Conservation (phyloP, 2,329 filamentous ascomycete genomes). For the Fusarium haematococcum region DNA sequence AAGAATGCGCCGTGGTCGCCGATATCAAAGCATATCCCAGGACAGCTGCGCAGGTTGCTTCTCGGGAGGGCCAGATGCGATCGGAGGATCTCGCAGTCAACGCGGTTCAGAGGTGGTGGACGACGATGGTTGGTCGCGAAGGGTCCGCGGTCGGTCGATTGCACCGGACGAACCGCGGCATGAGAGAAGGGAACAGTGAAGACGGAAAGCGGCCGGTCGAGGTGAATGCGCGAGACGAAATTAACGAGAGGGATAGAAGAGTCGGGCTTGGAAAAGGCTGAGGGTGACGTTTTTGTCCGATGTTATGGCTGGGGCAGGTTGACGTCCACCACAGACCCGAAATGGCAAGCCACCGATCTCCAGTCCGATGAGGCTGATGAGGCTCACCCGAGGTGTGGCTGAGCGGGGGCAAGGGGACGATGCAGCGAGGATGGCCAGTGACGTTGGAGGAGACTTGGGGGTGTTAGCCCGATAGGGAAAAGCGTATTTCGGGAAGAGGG, state of each 20-base stretch:
- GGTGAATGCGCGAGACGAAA: not conserved
- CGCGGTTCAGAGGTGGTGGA: slow-evolving; percentile 40
- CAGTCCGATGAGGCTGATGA: slow-evolving; percentile 39
- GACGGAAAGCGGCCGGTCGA: not conserved
- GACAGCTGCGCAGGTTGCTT: slow-evolving; percentile 16
- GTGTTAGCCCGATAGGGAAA: slow-evolving; percentile 13
- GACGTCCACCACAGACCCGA: slow-evolving; percentile 14
- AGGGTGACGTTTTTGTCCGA: slow-evolving; percentile 19
- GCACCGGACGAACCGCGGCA: slow-evolving; percentile 42
- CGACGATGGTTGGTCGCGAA: slow-evolving; percentile 39
- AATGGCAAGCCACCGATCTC: slow-evolving; percentile 36
- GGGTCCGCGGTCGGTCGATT: slow-evolving; percentile 42
- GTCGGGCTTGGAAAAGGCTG: not conserved
- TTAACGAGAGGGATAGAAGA: not conserved
- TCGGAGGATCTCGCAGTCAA: slow-evolving; percentile 15
- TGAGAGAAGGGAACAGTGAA: slow-evolving; percentile 22
- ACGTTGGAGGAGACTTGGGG: not conserved
- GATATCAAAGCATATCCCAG: slow-evolving; percentile 40
- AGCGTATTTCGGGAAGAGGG: slow-evolving; percentile 17
- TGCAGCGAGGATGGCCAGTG: slow-evolving; percentile 16
- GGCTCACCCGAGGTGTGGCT: slow-evolving; percentile 43
- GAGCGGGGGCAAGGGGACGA: slow-evolving; percentile 9
- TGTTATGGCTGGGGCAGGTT: slow-evolving; percentile 32
- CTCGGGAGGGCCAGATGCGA: slow-evolving; percentile 1
- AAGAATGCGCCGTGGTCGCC: slow-evolving; percentile 34